phyloP scores from a whole-genome alignment of 1,139 yeast species.

The Pichia sp. region DNA sequence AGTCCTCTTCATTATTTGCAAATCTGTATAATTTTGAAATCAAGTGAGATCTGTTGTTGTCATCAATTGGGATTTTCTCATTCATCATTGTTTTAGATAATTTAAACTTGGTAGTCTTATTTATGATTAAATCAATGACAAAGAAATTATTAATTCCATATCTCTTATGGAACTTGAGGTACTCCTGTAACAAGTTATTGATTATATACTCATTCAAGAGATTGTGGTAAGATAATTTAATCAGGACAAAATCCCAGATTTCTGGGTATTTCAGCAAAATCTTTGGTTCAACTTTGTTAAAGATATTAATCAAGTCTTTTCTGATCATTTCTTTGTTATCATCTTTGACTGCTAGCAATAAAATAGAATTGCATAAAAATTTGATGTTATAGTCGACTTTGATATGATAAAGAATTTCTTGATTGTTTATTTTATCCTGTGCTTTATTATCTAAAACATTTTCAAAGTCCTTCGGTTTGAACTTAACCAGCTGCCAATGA shows the following conservation, averaged over 20 bases:
- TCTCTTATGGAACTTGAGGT: constrained; percentile 7
- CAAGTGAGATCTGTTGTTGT: constrained; percentile 17
- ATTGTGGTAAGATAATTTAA: constrained; percentile 17
- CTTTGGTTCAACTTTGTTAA: constrained; percentile 14
- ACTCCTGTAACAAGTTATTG: constrained; percentile 13
- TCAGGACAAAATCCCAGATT: constrained; percentile 21
- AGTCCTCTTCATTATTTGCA: constrained; percentile 6
- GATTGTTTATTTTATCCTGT: neutral
- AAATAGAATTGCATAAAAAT: constrained; percentile 21
- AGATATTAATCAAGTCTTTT: constrained; percentile 13
- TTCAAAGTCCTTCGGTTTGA: constrained; percentile 24
- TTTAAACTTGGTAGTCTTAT: constrained; percentile 10
- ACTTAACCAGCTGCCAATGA: constrained; percentile 24
- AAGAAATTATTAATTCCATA: constrained; percentile 10
- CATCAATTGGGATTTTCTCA: constrained; percentile 15
- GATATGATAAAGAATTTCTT: constrained; percentile 4
- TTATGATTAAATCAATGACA: constrained; percentile 19
- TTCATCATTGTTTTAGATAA: constrained; percentile 11
- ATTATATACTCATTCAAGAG: constrained; percentile 12
- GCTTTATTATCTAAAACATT: constrained; percentile 8
- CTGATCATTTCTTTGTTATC: constrained; percentile 8
- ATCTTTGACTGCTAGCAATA: constrained; percentile 14
- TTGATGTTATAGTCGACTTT: constrained; percentile 22
- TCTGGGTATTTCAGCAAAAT: constrained; percentile 21
- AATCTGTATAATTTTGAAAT: constrained; percentile 20